phyloP scores from a whole-genome alignment of 768 basidiomycete species.

The Sarcomyxa edulis region DNA sequence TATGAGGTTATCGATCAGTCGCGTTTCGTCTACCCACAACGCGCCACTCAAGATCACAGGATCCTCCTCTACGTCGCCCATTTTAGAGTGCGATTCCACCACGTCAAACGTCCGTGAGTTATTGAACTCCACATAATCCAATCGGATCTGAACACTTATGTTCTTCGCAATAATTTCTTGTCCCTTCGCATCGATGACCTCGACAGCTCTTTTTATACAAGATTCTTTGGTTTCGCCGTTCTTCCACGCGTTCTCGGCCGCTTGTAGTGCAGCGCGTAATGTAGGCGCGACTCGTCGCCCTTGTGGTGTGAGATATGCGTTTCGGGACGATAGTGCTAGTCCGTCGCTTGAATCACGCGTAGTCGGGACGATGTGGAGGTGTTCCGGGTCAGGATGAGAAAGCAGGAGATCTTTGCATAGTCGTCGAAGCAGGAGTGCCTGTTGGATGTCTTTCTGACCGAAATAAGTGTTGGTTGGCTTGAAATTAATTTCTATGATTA shows the following conservation, averaged over 20 bases:
- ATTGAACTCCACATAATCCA: conserved; percentile 91
- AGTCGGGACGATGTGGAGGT: conserved; percentile 87
- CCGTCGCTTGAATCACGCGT: conserved; percentile 57
- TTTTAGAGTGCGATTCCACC: conserved; percentile 29
- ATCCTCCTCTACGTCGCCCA: conserved; percentile 21
- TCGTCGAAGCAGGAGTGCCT: conserved; percentile 79
- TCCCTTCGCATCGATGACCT: conserved; percentile 29
- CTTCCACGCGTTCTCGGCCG: conserved; percentile 52
- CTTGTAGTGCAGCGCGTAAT: conserved; percentile 63
- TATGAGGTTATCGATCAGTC: conserved; percentile 91
- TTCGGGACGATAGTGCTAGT: conserved; percentile 89
- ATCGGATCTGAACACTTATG: conserved; percentile 44
- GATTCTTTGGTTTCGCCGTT: conserved; percentile 43
- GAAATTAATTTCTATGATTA: conserved; percentile 6
- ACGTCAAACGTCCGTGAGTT: conserved; percentile 71
- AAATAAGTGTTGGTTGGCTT: conserved; percentile 95
- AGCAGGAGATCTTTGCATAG: conserved; percentile 77
- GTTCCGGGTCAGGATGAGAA: conserved; percentile 65
- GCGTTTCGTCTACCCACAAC: conserved; percentile 78
- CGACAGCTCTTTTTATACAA: conserved; percentile 38
- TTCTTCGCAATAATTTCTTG: conserved; percentile 24
- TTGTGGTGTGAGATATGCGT: conserved; percentile 65
- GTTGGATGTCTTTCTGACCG: conserved; percentile 98
- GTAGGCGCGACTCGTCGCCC: conserved; percentile 67
- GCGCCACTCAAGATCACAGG: conserved; percentile 80